Conservation (phyloP, 305 asterid species). For the Petunia hybrid region DNA sequence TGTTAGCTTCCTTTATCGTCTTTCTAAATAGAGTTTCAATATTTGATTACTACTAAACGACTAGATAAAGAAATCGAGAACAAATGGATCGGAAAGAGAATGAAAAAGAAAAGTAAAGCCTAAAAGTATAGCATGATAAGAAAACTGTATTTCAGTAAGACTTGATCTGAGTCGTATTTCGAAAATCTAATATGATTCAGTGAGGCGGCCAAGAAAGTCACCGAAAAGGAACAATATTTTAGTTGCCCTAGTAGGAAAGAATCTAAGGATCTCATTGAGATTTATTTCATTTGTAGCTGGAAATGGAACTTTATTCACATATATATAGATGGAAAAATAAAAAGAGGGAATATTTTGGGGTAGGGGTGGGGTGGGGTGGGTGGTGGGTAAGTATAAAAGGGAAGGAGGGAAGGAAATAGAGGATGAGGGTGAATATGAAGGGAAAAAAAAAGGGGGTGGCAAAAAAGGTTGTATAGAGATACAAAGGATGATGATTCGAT, state of each 20-base stretch:
- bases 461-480: conserved; percentile 24
- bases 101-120: background rate
- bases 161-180: background rate
- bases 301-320: background rate
- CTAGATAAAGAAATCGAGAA: background rate
- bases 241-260: background rate
- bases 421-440: background rate
- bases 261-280: background rate
- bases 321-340: background rate
- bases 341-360: background rate
- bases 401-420: background rate
- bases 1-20: background rate
- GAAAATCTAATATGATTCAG: background rate
- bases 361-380: background rate
- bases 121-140: background rate
- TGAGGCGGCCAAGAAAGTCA: background rate
- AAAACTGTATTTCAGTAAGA: background rate
- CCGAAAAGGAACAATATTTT: background rate
- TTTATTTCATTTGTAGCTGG: background rate
- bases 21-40: background rate
- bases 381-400: background rate
- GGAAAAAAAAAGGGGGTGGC: background rate
- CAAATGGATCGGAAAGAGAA: background rate
- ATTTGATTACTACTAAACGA: background rate
- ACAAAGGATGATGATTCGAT: conserved; percentile 37